Conservation (phyloP, 306 rosid species). For the Ochetophila trinervis region DNA sequence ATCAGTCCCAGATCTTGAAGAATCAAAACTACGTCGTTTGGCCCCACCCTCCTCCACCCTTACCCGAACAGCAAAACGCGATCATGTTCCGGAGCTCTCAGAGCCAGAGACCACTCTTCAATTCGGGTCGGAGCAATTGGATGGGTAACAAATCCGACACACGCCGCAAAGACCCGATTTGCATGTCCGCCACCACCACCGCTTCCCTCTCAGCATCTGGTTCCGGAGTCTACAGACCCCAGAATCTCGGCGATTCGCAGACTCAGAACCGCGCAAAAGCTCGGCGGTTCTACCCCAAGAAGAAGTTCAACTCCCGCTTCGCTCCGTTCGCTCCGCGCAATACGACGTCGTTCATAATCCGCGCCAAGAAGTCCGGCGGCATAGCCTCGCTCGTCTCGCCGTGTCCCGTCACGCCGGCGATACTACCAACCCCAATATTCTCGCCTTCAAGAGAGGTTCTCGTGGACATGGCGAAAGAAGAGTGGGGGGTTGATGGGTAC, state of each 20-base stretch:
- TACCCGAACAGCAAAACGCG: conserved; percentile 21
- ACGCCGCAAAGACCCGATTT: conserved; percentile 40
- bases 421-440: conserved; percentile 47
- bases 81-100: conserved; percentile 14
- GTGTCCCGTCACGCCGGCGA: conserved; percentile 60
- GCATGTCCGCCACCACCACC: background rate
- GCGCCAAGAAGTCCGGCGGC: conserved; percentile 42
- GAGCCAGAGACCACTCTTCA: conserved; percentile 11
- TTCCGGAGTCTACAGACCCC: conserved; percentile 33
- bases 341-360: conserved; percentile 49
- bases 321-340: conserved; percentile 58
- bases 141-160: conserved; percentile 51
- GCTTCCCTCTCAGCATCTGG: background rate
- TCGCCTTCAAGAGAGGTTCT: conserved; percentile 44
- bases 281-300: conserved; percentile 38
- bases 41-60: conserved; percentile 22
- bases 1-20: conserved; percentile 28
- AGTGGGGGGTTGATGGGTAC: conserved; percentile 56
- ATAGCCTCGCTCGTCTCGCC: conserved; percentile 63
- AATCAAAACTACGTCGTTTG: conserved; percentile 38
- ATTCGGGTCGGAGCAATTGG: conserved; percentile 43
- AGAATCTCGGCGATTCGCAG: conserved; percentile 52
- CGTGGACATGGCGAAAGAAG: conserved; percentile 44
- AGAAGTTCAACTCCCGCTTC: conserved; percentile 41
- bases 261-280: conserved; percentile 46